Evolutionary conservation across 441 rosid genomes (phyloP).

Genomic region (Macaranga tanarius): DNA sequence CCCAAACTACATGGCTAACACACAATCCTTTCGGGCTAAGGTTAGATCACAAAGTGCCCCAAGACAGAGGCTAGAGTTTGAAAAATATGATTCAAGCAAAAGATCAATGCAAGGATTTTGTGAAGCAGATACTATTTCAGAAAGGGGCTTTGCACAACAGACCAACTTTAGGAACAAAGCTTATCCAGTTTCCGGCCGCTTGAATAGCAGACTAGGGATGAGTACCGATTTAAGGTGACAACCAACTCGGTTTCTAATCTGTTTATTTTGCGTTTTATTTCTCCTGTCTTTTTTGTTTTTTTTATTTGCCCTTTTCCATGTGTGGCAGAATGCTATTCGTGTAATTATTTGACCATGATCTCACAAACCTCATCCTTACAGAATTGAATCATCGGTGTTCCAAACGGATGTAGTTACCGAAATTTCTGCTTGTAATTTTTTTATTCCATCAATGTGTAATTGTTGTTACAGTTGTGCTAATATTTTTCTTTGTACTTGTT

Average conservation of each 20-base stretch:
- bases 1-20: slow-evolving; percentile 93
- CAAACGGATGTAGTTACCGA: slow-evolving; percentile 5
- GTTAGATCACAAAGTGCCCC: slow-evolving; percentile 84
- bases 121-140: slow-evolving; percentile 39
- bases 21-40: slow-evolving; percentile 80
- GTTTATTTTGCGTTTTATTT: not conserved
- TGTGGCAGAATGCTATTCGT: slow-evolving; percentile 26
- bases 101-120: slow-evolving; percentile 50
- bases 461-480: not conserved
- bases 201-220: slow-evolving; percentile 59
- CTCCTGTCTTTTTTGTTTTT: not conserved
- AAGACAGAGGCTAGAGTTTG: slow-evolving; percentile 67
- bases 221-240: slow-evolving; percentile 37
- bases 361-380: slow-evolving; percentile 12
- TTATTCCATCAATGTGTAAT: not conserved
- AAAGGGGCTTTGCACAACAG: slow-evolving; percentile 43
- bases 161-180: slow-evolving; percentile 53
- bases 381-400: not conserved
- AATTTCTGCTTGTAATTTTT: slow-evolving; percentile 5
- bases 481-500: not conserved
- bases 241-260: not conserved
- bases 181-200: slow-evolving; percentile 71
- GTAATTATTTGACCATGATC: slow-evolving; percentile 36
- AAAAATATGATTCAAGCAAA: slow-evolving; percentile 48
- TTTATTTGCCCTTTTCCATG: not conserved